Evolutionary conservation across 2,329 filamentous ascomycete species (phyloP), one percentile per base, ranked within the genome.

Genomic region (Byssothecium circinans): DNA sequence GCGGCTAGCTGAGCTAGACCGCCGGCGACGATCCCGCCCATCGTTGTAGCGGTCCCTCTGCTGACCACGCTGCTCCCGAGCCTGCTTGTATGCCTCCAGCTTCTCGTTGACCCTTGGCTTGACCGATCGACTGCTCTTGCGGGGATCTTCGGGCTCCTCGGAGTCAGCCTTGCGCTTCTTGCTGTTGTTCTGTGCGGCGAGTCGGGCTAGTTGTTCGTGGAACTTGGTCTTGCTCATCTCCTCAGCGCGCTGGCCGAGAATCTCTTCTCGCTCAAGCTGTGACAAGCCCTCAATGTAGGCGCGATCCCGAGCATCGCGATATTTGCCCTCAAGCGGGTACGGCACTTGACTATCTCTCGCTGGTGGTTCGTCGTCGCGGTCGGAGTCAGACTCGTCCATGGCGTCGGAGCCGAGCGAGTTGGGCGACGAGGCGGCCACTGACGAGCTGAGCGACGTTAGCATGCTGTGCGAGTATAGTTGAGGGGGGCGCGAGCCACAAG

Each of bases 291-390:
- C 85, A 53, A 99, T 94, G 42, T 87, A 58, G 8, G 69, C 65
- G 59, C 74, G 77, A 56, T 78, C 78, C 54, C 77, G 75, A 49
- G 74, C 76, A 61, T 83, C 80, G 50, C 81, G 78, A 68, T 83
- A 88, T 63, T 94, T 85, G 60, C 92, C 91, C 56, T 99, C 94
- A 53, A 96, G 81, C 0, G 92, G 91, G 66, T 95, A 94, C 46
- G 84, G 62, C 70, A 87, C 77, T 64, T 86, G 81, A 44, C 82
- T 80, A 47, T 85, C 80, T 41, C 83, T 80, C 39, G 79, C 78
- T 18, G 61, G 55, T 3, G 57, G 53, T 38, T 66, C 64, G 34
- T 72, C 74, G 45, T 73, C 73, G 49, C 68, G 65, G 20, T 70
- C 70, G 42, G 80, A 74, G 56, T 88, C 85, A 19, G 81, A 83